Base-by-base conservation (phyloP, 441 rosid species). In the Capsella rubella region DNA sequence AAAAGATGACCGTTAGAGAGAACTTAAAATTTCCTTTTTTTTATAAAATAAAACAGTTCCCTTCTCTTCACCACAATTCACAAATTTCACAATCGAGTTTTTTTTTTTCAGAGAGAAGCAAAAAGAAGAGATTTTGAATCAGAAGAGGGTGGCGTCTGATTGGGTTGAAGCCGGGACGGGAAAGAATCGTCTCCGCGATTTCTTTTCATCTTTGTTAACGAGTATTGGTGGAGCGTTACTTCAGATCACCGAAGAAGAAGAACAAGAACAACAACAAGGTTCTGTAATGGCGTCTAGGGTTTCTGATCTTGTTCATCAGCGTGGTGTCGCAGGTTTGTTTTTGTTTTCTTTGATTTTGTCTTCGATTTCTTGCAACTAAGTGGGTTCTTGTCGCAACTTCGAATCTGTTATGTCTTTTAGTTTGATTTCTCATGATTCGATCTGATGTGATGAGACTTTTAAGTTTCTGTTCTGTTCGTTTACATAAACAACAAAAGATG, bases 191-290 rank as follows among this genome's bases (percentile, higher is more conserved):
- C 73, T 59, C 73, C 62, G 68, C 6, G 40, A 29, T 42, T 59
- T 74, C 63, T 75, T 75, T 67, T 67, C 72, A 9, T 66, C 72
- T 66, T 13, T 74, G 34, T 67, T 67, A 40, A 67, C 69, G 32
- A 74, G 49, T 51, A 60, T 67, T 16, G 78, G 78, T 49, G 73
- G 61, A 74, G 67, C 72, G 13, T 49, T 67, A 4, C 59, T 49
- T 74, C 49, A 32, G 63, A 50, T 67, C 21, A 67, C 43, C 2
- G 78, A 74, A 39, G 55, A 67, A 6, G 67, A 65, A 15, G 25
- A 46, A 18, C 0, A 8, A 18, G 2, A 52, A 52, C 32, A 52
- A 10, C 3, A 52, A 57, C 14, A 66, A 66, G 62, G 0, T 49
- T 58, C 61, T 28, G 12, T 3, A 14, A 67, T 60, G 78, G 73